phyloP scores from a whole-genome alignment of 2,329 filamentous ascomycete genomes.

The Calonectria pseudoturangicola region DNA sequence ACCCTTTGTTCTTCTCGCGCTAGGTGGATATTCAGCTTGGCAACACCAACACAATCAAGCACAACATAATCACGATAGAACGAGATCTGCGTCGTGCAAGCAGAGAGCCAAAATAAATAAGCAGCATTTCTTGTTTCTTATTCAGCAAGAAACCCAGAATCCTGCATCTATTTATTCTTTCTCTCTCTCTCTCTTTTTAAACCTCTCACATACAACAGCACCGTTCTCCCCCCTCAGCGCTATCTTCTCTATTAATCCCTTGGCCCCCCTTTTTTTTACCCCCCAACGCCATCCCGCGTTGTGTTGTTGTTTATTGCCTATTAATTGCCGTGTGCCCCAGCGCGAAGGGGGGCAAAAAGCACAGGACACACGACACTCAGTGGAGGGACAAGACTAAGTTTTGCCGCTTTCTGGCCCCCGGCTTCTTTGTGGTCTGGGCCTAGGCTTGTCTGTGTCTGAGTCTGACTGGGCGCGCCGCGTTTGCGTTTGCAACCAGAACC shows the following conservation, averaged over 20 bases:
- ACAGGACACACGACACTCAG: constrained; percentile 24
- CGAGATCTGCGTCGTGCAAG: constrained; percentile 14
- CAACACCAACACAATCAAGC: constrained; percentile 27
- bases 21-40: constrained; percentile 31
- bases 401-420: constrained; percentile 26
- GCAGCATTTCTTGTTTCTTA: constrained; percentile 16
- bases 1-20: constrained; percentile 19
- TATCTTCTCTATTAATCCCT: constrained; percentile 32
- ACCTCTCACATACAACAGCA: neutral
- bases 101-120: constrained; percentile 3
- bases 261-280: constrained; percentile 29
- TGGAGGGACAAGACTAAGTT: constrained; percentile 21
- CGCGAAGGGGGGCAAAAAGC: constrained; percentile 31
- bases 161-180: constrained; percentile 31
- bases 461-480: constrained; percentile 35
- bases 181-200: constrained; percentile 34
- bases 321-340: constrained; percentile 35
- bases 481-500: constrained; percentile 32
- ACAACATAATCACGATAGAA: constrained; percentile 19
- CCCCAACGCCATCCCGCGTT: constrained; percentile 21
- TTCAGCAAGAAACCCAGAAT: constrained; percentile 12
- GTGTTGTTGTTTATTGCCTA: constrained; percentile 35
- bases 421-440: constrained; percentile 22
- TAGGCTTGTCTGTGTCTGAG: constrained; percentile 25
- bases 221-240: constrained; percentile 34